A percentile compares a stretch with the other conserved stretches of the same genome.
Conservation (phyloP, 805 yeast species). For the Metschnikowia henanensis region DNA sequence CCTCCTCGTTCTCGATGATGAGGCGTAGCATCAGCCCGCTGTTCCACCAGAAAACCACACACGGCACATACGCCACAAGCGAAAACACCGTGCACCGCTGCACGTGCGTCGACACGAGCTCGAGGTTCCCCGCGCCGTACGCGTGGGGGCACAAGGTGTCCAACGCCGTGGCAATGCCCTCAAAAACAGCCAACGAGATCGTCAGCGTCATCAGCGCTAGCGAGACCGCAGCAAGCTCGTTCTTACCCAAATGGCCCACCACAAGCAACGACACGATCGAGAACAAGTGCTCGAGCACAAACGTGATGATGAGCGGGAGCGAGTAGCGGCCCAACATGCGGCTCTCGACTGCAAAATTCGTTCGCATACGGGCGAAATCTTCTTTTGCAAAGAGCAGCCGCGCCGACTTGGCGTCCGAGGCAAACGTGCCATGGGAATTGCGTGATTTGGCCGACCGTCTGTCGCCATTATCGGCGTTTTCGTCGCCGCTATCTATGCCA, state of each 20-base stretch:
- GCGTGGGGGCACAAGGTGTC: constrained; percentile 49
- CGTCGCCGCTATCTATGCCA: constrained; percentile 21
- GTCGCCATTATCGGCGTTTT: constrained; percentile 1
- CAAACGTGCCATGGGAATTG: constrained; percentile 1
- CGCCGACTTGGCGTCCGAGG: constrained; percentile 11
- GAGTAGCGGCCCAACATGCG: constrained; percentile 32
- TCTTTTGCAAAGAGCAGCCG: constrained; percentile 20
- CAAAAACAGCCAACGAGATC: constrained; percentile 44
- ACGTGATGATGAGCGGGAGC: constrained; percentile 41
- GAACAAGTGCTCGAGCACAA: constrained; percentile 44
- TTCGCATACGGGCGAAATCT: constrained; percentile 33
- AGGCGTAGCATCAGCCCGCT: constrained; percentile 27
- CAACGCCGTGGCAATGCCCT: constrained; percentile 47
- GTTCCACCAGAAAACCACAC: constrained; percentile 43
- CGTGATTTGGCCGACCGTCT: constrained; percentile 2
- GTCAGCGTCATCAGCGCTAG: constrained; percentile 46
- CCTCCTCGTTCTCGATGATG: constrained; percentile 35
- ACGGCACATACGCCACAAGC: constrained; percentile 36
- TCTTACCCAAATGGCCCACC: constrained; percentile 46
- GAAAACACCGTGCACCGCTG: constrained; percentile 40
- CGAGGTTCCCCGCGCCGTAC: constrained; percentile 43
- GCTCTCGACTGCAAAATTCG: constrained; percentile 28
- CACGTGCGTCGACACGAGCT: constrained; percentile 36
- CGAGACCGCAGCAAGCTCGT: constrained; percentile 46
- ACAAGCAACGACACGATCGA: constrained; percentile 43